These are phyloP conservation scores for Picea glauca DNA, from an alignment of 75 land plant genomes.

Conservation along the genomic window DNA sequence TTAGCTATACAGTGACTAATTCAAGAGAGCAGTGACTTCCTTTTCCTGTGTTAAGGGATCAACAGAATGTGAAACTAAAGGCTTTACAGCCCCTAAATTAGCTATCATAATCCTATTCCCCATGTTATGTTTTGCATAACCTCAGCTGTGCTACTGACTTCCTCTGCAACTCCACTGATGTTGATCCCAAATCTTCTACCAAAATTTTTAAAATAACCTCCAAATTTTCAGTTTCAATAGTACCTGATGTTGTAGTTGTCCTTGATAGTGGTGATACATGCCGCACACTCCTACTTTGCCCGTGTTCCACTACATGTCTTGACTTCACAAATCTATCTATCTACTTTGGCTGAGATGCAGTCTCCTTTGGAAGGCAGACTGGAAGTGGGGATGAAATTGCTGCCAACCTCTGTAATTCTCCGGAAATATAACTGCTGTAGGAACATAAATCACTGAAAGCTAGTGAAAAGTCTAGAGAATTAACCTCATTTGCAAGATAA, in stretches of 20 bases:
- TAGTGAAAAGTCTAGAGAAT: slow-evolving; percentile 6
- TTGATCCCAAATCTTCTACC: slow-evolving; percentile 25
- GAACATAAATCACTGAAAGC: slow-evolving; percentile 13
- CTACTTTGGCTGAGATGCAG: not conserved
- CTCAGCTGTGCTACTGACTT: slow-evolving; percentile 59
- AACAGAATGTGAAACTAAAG: slow-evolving; percentile 42
- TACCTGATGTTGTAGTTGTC: not conserved
- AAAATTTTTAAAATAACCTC: slow-evolving; percentile 1
- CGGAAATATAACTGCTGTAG: slow-evolving; percentile 6
- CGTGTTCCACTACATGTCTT: not conserved
- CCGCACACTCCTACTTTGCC: not conserved
- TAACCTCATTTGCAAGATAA: not conserved
- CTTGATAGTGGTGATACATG: not conserved
- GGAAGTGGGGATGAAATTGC: not conserved
- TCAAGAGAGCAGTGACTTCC: slow-evolving; percentile 76
- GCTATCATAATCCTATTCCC: slow-evolving; percentile 68
- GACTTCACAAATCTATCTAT: slow-evolving; percentile 10
- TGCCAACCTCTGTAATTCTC: slow-evolving; percentile 9
- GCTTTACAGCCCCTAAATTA: slow-evolving; percentile 52
- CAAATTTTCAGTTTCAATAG: not conserved
- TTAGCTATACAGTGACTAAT: slow-evolving; percentile 65
- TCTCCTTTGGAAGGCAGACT: slow-evolving; percentile 1
- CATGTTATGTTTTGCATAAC: slow-evolving; percentile 45
- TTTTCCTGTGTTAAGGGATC: slow-evolving; percentile 65
- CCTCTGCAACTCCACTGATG: slow-evolving; percentile 31